These are phyloP conservation scores for Falciphora oryzae DNA, from an alignment of 2,329 filamentous ascomycete species.

Conservation along the genomic window DNA sequence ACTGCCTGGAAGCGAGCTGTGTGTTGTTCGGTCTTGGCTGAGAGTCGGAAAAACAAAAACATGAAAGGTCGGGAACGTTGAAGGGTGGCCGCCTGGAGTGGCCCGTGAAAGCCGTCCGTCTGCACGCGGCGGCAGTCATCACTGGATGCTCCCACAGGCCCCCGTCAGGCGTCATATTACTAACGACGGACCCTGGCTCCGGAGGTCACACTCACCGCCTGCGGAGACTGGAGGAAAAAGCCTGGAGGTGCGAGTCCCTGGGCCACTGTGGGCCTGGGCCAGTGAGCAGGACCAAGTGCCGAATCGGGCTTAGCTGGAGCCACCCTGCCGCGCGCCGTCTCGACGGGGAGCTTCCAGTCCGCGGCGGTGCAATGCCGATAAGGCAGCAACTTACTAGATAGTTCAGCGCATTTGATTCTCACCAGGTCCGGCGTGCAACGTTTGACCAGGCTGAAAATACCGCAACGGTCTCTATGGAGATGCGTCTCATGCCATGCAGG, in stretches of 20 bases:
- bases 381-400: neutral
- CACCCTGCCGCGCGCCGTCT: no score
- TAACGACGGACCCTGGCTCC: neutral
- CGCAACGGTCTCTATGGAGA: no score
- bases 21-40: neutral
- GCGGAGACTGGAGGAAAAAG: no score
- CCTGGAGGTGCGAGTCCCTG: neutral
- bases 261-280: neutral
- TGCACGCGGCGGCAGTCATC: neutral
- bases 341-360: neutral
- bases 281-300: no score
- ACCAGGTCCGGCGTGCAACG: neutral
- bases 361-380: neutral
- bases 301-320: neutral
- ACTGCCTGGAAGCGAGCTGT: neutral
- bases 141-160: neutral
- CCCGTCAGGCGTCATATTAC: neutral
- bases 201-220: neutral
- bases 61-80: neutral
- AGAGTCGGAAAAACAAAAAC: neutral
- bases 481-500: no score
- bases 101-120: neutral
- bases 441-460: neutral
- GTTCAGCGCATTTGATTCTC: neutral
- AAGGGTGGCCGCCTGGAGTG: neutral